Percentiles rank a stretch among this genome's conserved stretches.
Evolutionary conservation across 306 rosid genomes (phyloP).

Genomic region (Cucurbita maxima): DNA sequence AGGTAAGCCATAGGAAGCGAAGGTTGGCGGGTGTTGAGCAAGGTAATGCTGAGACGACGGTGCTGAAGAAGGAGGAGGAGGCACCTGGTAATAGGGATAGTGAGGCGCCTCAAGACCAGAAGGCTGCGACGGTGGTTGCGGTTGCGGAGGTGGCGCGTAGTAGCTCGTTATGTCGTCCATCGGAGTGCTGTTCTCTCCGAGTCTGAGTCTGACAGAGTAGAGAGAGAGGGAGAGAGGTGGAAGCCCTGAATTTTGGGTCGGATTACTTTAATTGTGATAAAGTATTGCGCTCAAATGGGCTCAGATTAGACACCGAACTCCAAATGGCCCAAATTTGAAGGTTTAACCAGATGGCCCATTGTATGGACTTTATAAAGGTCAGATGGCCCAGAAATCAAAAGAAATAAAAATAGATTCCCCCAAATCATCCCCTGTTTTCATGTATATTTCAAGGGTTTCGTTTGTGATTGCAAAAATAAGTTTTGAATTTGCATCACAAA

Average conservation of each 20-base stretch:
- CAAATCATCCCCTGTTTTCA: neutral
- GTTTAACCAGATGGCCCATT: neutral
- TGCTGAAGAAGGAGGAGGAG: slow-evolving; percentile 5
- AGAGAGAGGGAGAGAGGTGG: neutral
- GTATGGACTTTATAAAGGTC: too few relatives aligned
- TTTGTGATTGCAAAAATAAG: too few relatives aligned
- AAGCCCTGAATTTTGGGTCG: slow-evolving; percentile 15
- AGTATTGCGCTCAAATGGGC: neutral
- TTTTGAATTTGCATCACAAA: neutral
- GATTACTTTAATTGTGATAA: neutral
- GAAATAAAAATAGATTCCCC: neutral
- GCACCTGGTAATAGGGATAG: slow-evolving; percentile 41
- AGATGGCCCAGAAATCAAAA: too few relatives aligned
- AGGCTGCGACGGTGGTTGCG: slow-evolving; percentile 28
- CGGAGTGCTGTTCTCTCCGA: slow-evolving; percentile 5
- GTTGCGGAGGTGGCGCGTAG: slow-evolving; percentile 55
- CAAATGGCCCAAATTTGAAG: neutral
- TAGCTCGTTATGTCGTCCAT: slow-evolving; percentile 79
- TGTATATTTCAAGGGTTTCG: too few relatives aligned
- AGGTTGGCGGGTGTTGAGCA: slow-evolving; percentile 15
- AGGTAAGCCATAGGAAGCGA: slow-evolving; percentile 26
- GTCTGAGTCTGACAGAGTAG: neutral
- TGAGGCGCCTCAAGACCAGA: slow-evolving; percentile 23
- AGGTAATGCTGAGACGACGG: slow-evolving; percentile 8
- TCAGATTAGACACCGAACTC: neutral